A percentile compares a stretch with the other conserved stretches of the same genome.
phyloP scores from a whole-genome alignment of 345 rosid species.

The Gossypium anomalum region DNA sequence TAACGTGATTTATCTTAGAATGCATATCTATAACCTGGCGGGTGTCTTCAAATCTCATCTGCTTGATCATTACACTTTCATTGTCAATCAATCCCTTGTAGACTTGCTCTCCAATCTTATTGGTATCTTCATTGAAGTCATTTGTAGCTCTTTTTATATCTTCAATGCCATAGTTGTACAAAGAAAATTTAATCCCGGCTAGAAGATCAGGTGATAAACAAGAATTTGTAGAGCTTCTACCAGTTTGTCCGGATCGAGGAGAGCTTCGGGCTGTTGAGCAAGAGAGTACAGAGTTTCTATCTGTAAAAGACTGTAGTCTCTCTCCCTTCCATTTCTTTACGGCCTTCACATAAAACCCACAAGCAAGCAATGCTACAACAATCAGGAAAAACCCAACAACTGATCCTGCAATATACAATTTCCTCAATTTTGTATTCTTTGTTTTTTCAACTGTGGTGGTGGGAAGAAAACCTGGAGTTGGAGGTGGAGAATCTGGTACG shows the following conservation, averaged over 20 bases:
- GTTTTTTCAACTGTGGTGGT: constrained; percentile 24
- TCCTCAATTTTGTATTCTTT: constrained; percentile 21
- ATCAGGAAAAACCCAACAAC: constrained; percentile 33
- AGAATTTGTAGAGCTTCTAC: constrained; percentile 36
- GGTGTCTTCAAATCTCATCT: constrained; percentile 39
- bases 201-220: constrained; percentile 60
- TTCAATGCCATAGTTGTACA: constrained; percentile 32
- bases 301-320: constrained; percentile 31
- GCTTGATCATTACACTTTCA: constrained; percentile 43
- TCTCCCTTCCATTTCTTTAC: constrained; percentile 23
- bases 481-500: constrained; percentile 33
- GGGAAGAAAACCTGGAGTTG: constrained; percentile 40
- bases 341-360: constrained; percentile 32
- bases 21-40: constrained; percentile 39
- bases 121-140: constrained; percentile 34
- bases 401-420: constrained; percentile 42
- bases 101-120: constrained; percentile 28
- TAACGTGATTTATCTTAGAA: constrained; percentile 53
- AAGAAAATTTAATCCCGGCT: constrained; percentile 40
- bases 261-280: constrained; percentile 33
- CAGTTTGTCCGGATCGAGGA: constrained; percentile 19
- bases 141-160: constrained; percentile 36
- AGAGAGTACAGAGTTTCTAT: constrained; percentile 34
- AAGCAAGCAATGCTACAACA: constrained; percentile 24
- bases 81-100: constrained; percentile 35